Percentiles rank a stretch among this genome's conserved stretches.
These are phyloP conservation scores for Neohortaea acidophila DNA, from an alignment of 495 filamentous ascomycete genomes.

Conservation along the genomic window DNA sequence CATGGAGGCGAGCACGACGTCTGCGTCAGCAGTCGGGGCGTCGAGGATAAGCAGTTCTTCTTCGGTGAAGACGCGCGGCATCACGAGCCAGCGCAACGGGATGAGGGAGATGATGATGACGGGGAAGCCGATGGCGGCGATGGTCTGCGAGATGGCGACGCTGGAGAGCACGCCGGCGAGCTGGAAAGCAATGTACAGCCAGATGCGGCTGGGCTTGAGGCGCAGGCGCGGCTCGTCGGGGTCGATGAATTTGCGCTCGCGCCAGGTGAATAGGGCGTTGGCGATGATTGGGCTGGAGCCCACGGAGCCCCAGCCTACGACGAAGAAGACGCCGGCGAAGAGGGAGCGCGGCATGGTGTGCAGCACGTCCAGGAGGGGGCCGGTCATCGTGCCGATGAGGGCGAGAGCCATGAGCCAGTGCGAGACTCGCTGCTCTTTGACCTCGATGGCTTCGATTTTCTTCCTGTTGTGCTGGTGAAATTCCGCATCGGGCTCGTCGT, in stretches of 20 bases:
- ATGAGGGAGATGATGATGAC: slow-evolving; percentile 70
- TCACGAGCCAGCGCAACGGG: slow-evolving; percentile 55
- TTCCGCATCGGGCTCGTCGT: slow-evolving; percentile 31
- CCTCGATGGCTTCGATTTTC: slow-evolving; percentile 42
- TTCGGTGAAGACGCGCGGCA: slow-evolving; percentile 52
- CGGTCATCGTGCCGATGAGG: slow-evolving; percentile 75
- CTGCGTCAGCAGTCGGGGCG: slow-evolving; percentile 27
- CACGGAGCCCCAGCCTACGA: slow-evolving; percentile 65
- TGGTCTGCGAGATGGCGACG: slow-evolving; percentile 91
- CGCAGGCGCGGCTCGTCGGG: slow-evolving; percentile 49
- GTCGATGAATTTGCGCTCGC: slow-evolving; percentile 50
- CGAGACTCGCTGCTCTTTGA: slow-evolving; percentile 81
- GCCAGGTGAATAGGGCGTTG: slow-evolving; percentile 61
- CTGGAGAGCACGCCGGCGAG: slow-evolving; percentile 68
- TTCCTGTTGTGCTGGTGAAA: slow-evolving; percentile 36
- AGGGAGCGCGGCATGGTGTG: slow-evolving; percentile 79
- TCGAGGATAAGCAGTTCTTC: slow-evolving; percentile 62
- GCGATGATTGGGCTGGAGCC: slow-evolving; percentile 59
- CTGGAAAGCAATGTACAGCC: slow-evolving; percentile 63
- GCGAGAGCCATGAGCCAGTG: slow-evolving; percentile 75
- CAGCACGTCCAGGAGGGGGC: slow-evolving; percentile 66
- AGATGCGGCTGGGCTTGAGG: slow-evolving; percentile 32
- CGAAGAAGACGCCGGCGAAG: slow-evolving; percentile 82
- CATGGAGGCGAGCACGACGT: slow-evolving; percentile 22
- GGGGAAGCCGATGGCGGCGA: slow-evolving; percentile 84